Percentiles rank a stretch among this genome's conserved stretches.
These are phyloP conservation scores for Vitis labrusca DNA, from an alignment of 164 flowering plant species.

Conservation along the genomic window DNA sequence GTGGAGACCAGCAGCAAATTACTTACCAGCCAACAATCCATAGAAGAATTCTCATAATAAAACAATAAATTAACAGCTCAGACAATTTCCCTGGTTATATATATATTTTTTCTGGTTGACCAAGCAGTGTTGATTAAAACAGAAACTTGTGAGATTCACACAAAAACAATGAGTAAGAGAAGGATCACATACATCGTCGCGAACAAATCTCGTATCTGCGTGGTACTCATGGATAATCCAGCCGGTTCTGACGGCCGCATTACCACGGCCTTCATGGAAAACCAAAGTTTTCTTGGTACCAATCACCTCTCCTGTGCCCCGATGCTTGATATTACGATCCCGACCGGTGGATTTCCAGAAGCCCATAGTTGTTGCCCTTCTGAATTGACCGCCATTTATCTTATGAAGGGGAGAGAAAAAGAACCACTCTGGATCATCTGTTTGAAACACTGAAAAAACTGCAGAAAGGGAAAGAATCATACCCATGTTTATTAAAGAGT, in stretches of 20 bases:
- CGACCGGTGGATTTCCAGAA: slow-evolving; percentile 27
- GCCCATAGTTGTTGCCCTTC: slow-evolving; percentile 12
- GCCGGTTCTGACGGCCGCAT: slow-evolving; percentile 6
- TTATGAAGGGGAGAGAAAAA: slow-evolving; percentile 12
- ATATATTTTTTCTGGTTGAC: too few species aligned
- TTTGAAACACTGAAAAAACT: slow-evolving; percentile 1
- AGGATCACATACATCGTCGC: not conserved
- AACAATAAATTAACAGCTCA: too few species aligned
- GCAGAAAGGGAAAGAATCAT: not conserved
- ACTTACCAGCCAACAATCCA: too few species aligned
- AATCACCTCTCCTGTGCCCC: not conserved
- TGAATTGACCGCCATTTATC: slow-evolving; percentile 1
- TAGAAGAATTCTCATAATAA: too few species aligned
- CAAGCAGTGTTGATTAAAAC: too few species aligned
- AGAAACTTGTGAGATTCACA: not conserved
- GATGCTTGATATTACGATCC: not conserved
- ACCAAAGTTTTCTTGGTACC: slow-evolving; percentile 24
- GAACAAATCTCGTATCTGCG: not conserved
- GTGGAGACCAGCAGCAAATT: too few species aligned
- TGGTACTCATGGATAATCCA: slow-evolving; percentile 32
- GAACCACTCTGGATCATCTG: slow-evolving; percentile 16
- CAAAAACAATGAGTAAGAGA: not conserved
- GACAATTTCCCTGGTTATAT: too few species aligned
- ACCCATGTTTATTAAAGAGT: too few species aligned
- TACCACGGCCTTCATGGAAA: slow-evolving; percentile 20